Evolutionary conservation across 2,329 filamentous ascomycete genomes (phyloP).

Genomic region (Podosphaera aphanis): DNA sequence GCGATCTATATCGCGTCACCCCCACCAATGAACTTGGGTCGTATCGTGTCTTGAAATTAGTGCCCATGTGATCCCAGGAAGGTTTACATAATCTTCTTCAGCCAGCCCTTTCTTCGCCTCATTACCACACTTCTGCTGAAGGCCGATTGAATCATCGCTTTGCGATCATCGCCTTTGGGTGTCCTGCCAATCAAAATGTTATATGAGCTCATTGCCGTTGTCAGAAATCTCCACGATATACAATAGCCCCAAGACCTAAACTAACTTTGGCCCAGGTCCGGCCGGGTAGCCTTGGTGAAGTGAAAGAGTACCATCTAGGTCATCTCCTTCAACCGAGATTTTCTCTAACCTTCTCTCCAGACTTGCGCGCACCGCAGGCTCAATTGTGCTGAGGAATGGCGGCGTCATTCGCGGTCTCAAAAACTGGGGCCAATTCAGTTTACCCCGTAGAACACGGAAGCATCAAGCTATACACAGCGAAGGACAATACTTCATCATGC

Average conservation of each 20-base stretch:
- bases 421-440: constrained; percentile 85
- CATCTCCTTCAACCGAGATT: constrained; percentile 2
- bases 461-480: constrained; percentile 64
- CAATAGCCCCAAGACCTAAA: not conserved
- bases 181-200: constrained; percentile 37
- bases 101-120: no score
- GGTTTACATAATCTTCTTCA: no score
- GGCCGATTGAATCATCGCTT: not conserved
- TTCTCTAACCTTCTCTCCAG: constrained; percentile 22
- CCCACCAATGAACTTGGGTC: not conserved
- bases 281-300: constrained; percentile 68
- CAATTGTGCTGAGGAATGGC: constrained; percentile 56
- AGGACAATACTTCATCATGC: constrained; percentile 95
- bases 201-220: constrained; percentile 93
- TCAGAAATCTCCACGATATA: constrained; percentile 22
- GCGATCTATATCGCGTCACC: not conserved
- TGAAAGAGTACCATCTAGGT: constrained; percentile 54
- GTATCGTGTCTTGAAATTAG: no score
- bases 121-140: no score
- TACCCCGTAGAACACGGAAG: constrained; percentile 56
- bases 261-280: constrained; percentile 43
- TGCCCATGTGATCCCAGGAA: no score
- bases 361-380: constrained; percentile 69
- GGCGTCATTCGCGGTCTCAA: constrained; percentile 79
- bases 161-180: not conserved